Conservation (phyloP, 257 asterid species). For the Fraxinus cuspidata region DNA sequence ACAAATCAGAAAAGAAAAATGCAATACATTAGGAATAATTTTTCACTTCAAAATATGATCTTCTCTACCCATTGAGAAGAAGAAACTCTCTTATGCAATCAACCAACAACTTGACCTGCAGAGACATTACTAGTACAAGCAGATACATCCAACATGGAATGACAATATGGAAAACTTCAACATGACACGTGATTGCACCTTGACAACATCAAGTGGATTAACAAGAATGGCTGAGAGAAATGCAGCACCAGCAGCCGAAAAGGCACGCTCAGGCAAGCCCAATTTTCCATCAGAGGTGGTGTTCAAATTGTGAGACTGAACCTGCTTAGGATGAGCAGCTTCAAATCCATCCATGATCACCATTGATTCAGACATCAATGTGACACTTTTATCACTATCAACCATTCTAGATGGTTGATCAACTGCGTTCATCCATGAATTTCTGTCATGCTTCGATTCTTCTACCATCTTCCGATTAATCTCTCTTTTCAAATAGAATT, state of each 20-base stretch:
- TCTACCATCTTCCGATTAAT: constrained; percentile 36
- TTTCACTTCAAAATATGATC: neutral
- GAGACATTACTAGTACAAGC: neutral
- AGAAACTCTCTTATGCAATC: neutral
- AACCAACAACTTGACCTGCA: neutral
- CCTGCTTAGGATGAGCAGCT: constrained; percentile 25
- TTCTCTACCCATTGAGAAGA: neutral
- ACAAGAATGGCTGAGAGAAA: constrained; percentile 51
- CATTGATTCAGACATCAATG: constrained; percentile 41
- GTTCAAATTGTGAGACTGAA: constrained; percentile 17
- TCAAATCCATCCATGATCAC: constrained; percentile 29
- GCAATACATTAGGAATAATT: neutral
- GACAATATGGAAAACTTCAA: neutral
- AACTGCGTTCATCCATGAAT: constrained; percentile 36
- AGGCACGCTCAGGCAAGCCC: constrained; percentile 44
- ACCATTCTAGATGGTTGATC: constrained; percentile 32
- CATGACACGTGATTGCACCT: constrained; percentile 30
- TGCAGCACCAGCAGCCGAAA: constrained; percentile 61
- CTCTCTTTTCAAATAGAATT: neutral
- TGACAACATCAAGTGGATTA: constrained; percentile 59
- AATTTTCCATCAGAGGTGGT: constrained; percentile 26
- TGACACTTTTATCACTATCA: constrained; percentile 25
- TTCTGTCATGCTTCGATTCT: constrained; percentile 26
- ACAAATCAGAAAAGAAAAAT: neutral
- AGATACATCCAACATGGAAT: neutral